These are phyloP conservation scores for Austroboletus niveus DNA, from an alignment of 1,284 basidiomycete genomes.

Conservation along the genomic window DNA sequence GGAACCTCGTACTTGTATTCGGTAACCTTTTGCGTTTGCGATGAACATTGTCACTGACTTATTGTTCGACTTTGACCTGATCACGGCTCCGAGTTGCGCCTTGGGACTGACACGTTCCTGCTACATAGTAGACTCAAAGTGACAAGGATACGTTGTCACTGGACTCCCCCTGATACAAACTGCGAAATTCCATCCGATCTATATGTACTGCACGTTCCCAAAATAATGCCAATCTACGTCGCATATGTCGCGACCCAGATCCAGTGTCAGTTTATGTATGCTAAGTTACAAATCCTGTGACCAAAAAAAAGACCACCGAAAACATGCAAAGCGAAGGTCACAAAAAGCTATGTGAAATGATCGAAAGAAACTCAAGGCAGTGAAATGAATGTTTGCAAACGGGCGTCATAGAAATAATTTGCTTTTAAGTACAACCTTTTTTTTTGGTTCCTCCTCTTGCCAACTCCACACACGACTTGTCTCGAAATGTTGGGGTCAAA, in stretches of 20 bases:
- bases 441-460: not conserved
- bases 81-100: too few relatives aligned
- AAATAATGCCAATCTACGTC: slow-evolving; percentile 2
- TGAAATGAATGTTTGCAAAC: slow-evolving; percentile 6
- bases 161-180: too few relatives aligned
- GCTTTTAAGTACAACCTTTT: slow-evolving; percentile 3
- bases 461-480: not conserved
- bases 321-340: not conserved
- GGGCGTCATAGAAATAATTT: not conserved
- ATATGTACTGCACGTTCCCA: not conserved
- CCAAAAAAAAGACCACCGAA: slow-evolving; percentile 1
- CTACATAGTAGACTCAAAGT: too few relatives aligned
- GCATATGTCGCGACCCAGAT: slow-evolving; percentile 11
- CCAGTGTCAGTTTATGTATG: slow-evolving; percentile 4
- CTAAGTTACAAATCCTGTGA: slow-evolving; percentile 18
- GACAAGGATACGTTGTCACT: too few relatives aligned
- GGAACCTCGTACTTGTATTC: too few relatives aligned
- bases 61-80: too few relatives aligned
- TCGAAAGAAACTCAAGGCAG: not conserved
- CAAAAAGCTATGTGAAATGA: slow-evolving; percentile 5
- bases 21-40: too few relatives aligned
- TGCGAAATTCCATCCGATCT: too few relatives aligned
- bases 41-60: too few relatives aligned
- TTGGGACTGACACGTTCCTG: too few relatives aligned
- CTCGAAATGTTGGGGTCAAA: slow-evolving; percentile 1